phyloP scores from a whole-genome alignment of 129 eudicot species.

The Saussurea involucrata region DNA sequence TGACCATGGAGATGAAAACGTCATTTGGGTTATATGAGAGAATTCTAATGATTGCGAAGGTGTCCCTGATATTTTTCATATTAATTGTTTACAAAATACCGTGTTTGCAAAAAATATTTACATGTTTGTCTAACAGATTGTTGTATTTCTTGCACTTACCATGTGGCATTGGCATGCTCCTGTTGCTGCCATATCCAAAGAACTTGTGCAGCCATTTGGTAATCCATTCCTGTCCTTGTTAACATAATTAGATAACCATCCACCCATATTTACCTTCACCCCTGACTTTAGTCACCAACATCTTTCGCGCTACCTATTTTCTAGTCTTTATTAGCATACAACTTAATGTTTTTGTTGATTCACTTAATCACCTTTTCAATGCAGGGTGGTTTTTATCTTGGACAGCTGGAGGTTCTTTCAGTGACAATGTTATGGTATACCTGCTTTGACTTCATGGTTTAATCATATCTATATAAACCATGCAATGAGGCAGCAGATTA shows the following conservation, averaged over 20 bases:
- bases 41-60: constrained; percentile 48
- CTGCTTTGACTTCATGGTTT: not conserved
- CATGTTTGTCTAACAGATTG: constrained; percentile 30
- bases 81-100: not conserved
- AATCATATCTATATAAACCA: not conserved
- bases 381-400: constrained; percentile 74
- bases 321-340: not conserved
- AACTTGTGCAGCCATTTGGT: constrained; percentile 80
- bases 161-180: constrained; percentile 64
- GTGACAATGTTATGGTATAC: constrained; percentile 60
- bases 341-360: not conserved
- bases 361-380: not conserved
- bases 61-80: constrained; percentile 6
- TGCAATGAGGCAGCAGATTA: not conserved
- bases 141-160: constrained; percentile 38
- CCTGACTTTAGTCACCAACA: not conserved
- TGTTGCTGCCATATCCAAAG: constrained; percentile 61
- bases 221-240: constrained; percentile 22
- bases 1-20: constrained; percentile 44
- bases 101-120: constrained; percentile 10
- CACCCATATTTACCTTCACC: not conserved
- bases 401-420: constrained; percentile 43
- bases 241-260: not conserved
- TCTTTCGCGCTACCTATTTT: not conserved
- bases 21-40: constrained; percentile 44